These are phyloP conservation scores for Salvia splendens DNA, from an alignment of 257 asterid species.

Conservation along the genomic window DNA sequence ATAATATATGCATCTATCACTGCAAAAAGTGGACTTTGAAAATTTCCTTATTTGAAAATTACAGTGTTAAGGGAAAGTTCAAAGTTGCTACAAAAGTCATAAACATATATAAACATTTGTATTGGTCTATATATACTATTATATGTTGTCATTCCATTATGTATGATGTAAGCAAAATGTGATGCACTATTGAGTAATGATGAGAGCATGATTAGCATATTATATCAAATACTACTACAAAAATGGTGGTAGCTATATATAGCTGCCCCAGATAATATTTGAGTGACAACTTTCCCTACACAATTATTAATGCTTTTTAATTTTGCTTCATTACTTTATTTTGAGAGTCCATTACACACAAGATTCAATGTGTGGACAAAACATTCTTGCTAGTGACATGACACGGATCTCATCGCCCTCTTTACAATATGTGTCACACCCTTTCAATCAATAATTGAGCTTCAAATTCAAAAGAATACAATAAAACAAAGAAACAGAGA, in stretches of 20 bases:
- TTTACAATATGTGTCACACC: constrained; percentile 27
- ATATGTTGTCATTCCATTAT: constrained; percentile 30
- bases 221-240: not conserved
- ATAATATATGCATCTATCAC: constrained; percentile 6
- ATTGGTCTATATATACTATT: not conserved
- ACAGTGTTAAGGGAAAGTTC: constrained; percentile 12
- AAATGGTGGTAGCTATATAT: constrained; percentile 29
- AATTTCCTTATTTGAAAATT: constrained; percentile 14
- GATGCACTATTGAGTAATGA: constrained; percentile 40
- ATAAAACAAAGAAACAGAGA: not conserved
- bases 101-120: not conserved
- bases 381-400: constrained; percentile 46
- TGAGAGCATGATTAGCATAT: constrained; percentile 55
- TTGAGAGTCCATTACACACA: constrained; percentile 32
- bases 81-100: constrained; percentile 9
- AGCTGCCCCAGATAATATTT: constrained; percentile 33
- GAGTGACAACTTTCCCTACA: constrained; percentile 39
- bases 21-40: constrained; percentile 5
- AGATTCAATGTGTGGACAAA: constrained; percentile 46
- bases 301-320: constrained; percentile 42
- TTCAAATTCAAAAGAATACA: not conserved
- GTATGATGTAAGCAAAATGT: constrained; percentile 29
- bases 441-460: constrained; percentile 27
- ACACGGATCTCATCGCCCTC: constrained; percentile 37
- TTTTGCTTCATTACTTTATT: constrained; percentile 31